Evolutionary conservation across 148 eudicot genomes (phyloP), one percentile per base, ranked within the genome.

Genomic region (Vaccinium corymbosum): DNA sequence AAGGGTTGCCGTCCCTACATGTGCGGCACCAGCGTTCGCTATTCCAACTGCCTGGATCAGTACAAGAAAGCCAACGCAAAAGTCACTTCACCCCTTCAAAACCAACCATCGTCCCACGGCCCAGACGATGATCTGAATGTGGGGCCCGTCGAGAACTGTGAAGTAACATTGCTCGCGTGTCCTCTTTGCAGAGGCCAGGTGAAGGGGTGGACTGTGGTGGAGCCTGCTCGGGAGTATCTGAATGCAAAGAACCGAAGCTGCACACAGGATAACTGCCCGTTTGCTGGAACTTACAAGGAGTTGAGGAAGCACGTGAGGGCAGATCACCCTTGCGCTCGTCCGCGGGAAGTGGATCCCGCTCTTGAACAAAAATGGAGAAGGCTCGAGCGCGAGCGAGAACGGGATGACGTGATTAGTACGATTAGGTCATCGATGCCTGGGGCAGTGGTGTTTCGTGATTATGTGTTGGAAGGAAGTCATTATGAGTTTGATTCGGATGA

Each of bases 111-210:
- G 48, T 73, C 80, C 48, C 81, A 85, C 29, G 86, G 64, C 75
- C 73, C 85, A 1, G 70, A 46, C 42, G 85, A 82, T 73, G 83
- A 75, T 85, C 57, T 81, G 50, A 79, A 64, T 76, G 35, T 66
- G 10, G 82, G n/a, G 10, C 71, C 88, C 12, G 52, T 68, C 13
- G 88, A 86, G 73, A 89, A 85, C 15, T 80, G 87, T 59, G 91
- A 90, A 74, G 83, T 78, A 16, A 46, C 86, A 1, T 90, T 89
- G 87, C 90, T 92, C 25, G 90, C 91, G 0, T 92, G 94, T 77
- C 94, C 94, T 15, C 93, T 92, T 53, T 92, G 94, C 87, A 82
- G 94, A 66, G 94, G 94, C 56, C 90, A 92, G 82, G 94, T 92
- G 52, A 92, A 92, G 89, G 94, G 94, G 3, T 92, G 92, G 90